Percentiles rank a stretch among this genome's conserved stretches.
These are phyloP conservation scores for Suaeda aralocaspica DNA, from an alignment of 148 eudicot species.

Conservation along the genomic window DNA sequence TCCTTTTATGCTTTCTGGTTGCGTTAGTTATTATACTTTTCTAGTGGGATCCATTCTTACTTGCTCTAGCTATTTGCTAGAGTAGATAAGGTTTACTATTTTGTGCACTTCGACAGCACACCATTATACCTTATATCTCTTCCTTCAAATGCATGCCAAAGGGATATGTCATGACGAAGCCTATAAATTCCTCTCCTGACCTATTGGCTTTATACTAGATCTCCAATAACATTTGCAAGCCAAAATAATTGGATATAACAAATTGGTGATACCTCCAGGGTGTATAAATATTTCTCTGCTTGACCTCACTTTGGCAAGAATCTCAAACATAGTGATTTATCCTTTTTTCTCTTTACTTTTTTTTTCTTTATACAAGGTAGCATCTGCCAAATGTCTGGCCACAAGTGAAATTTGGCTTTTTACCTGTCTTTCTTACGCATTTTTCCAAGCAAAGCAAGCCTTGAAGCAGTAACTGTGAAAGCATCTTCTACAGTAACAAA, in stretches of 20 bases:
- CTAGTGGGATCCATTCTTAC: no score
- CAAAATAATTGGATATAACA: not conserved
- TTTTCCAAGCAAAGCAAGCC: conserved; percentile 56
- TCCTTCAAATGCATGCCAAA: no score
- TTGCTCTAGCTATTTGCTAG: no score
- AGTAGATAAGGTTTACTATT: no score
- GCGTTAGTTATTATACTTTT: no score
- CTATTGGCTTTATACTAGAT: not conserved
- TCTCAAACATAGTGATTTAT: not conserved
- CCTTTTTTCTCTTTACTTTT: not conserved
- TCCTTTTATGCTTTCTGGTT: no score
- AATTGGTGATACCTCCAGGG: not conserved
- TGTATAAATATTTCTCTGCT: not conserved
- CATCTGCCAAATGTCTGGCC: not conserved
- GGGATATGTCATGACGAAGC: no score
- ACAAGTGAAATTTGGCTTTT: conserved; percentile 10
- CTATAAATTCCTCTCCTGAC: no score
- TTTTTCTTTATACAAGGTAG: not conserved
- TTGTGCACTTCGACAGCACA: no score
- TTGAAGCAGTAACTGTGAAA: conserved; percentile 52
- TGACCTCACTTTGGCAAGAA: not conserved
- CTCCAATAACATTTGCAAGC: no score
- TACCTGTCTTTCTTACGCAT: conserved; percentile 55
- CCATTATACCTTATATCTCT: no score
- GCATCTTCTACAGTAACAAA: conserved; percentile 52